Evolutionary conservation across 129 eudicot species (phyloP), one percentile per base, ranked within the genome.

Genomic region (Mikania micrantha): DNA sequence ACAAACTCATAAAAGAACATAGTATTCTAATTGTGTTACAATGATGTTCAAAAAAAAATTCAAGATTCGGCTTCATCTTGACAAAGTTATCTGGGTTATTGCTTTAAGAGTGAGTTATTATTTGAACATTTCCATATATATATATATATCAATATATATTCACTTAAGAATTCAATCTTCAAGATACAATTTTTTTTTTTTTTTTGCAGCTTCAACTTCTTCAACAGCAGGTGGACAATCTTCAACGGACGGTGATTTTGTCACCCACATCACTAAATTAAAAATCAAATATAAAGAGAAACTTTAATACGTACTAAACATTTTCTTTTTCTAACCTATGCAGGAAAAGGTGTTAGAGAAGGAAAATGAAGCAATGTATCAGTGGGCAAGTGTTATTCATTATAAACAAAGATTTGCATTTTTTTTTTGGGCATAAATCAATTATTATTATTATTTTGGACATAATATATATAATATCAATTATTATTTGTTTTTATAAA

Each of bases 151-250:
- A n/a, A n/a, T n/a, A n/a, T n/a, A n/a, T n/a, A n/a, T n/a, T n/a
- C n/a, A n/a, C 5, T 5, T 48, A 20, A 48, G 16, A 3, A 1
- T 47, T 47, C 13, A 22, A 40, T 39, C 28, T 65, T 66, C 27
- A 66, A 28, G 3, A 44, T 17, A 28, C 3, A 44, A 41, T 42
- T 9, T 53, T 40, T 11, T 0, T 36, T 45, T 7, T 25, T 3
- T 31, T 75, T 49, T 52, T 69, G 74, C 91, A 92, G 98, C 71
- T 76, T 72, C 85, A 85, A 66, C 87, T 92, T 64, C 67, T 88
- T 72, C 91, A 84, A 24, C 96, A 92, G 74, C 98, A 92, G 67
- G 71, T 85, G 73, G 96, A 92, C 66, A 92, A 92, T 82, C 91
- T 92, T 28, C 86, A 89, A 77, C 72, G 84, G 71, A 85, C 90